Percentiles rank a stretch among this genome's conserved stretches.
Conservation (phyloP, 2,329 filamentous ascomycete genomes). For the Leptosphaerulina australis region DNA sequence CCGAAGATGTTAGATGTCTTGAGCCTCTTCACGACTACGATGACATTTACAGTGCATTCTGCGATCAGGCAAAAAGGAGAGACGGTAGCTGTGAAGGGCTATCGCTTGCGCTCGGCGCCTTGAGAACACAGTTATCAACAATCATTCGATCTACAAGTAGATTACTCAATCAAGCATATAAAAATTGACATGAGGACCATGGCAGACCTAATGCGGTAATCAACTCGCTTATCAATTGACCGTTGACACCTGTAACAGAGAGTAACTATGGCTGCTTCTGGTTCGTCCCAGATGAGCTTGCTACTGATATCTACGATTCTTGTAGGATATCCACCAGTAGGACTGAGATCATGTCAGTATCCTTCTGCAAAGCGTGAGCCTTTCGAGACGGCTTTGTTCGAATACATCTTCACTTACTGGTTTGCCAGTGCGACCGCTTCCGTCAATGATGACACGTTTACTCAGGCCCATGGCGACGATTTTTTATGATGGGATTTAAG, state of each 20-base stretch:
- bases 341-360: conserved; percentile 42
- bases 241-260: too few species aligned
- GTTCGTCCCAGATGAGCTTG: conserved; percentile 38
- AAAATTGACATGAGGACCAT: too few species aligned
- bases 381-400: conserved; percentile 49
- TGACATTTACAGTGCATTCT: conserved; percentile 49
- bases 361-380: conserved; percentile 36
- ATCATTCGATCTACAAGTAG: too few species aligned
- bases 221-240: too few species aligned
- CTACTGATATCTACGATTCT: conserved; percentile 46
- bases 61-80: conserved; percentile 57
- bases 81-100: conserved; percentile 57
- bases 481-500: too few species aligned
- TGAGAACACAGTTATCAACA: too few species aligned
- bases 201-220: too few species aligned
- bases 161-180: too few species aligned
- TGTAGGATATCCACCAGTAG: conserved; percentile 49
- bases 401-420: conserved; percentile 53
- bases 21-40: conserved; percentile 49
- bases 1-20: conserved; percentile 54
- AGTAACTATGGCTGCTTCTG: conserved; percentile 55
- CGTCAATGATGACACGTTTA: conserved; percentile 55
- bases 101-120: conserved; percentile 54
- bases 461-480: conserved; percentile 1
- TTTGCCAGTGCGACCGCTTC: conserved; percentile 56